Percentiles rank a stretch among this genome's conserved stretches.
Conservation (phyloP, 1,284 basidiomycete species). For the Veloporphyrellus conicus region DNA sequence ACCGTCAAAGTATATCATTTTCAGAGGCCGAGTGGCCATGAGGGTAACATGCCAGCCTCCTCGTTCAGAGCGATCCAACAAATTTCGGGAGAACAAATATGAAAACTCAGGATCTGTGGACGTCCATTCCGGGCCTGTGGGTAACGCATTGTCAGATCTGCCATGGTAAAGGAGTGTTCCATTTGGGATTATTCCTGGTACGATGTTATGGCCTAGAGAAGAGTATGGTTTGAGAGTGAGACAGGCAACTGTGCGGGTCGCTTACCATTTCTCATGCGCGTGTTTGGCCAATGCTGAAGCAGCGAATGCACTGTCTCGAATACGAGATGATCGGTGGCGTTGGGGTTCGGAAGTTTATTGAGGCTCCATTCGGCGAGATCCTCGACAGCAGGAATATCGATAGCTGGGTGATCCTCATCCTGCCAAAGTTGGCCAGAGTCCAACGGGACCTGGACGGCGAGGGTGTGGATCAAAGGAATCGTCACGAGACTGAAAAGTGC, state of each 20-base stretch:
- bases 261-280: constrained; percentile 45
- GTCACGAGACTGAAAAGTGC: constrained; percentile 2
- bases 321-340: constrained; percentile 26
- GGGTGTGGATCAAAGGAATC: neutral
- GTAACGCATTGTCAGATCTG: constrained; percentile 22
- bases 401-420: neutral
- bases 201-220: constrained; percentile 39
- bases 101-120: constrained; percentile 46
- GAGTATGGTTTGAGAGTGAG: neutral
- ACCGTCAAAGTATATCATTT: constrained; percentile 45
- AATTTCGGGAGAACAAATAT: constrained; percentile 31
- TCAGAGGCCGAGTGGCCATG: constrained; percentile 35
- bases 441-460: constrained; percentile 16
- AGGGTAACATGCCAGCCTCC: constrained; percentile 41
- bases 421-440: neutral
- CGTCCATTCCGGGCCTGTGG: constrained; percentile 38
- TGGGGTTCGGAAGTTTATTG: constrained; percentile 12
- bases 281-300: constrained; percentile 51
- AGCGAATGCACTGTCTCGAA: constrained; percentile 30
- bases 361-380: constrained; percentile 14
- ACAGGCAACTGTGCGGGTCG: accelerated
- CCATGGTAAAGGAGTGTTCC: constrained; percentile 45
- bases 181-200: constrained; percentile 38
- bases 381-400: neutral
- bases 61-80: neutral